Evolutionary conservation across 495 filamentous ascomycete species (phyloP), one percentile per base, ranked within the genome.

Genomic region (Neurospora sp.): DNA sequence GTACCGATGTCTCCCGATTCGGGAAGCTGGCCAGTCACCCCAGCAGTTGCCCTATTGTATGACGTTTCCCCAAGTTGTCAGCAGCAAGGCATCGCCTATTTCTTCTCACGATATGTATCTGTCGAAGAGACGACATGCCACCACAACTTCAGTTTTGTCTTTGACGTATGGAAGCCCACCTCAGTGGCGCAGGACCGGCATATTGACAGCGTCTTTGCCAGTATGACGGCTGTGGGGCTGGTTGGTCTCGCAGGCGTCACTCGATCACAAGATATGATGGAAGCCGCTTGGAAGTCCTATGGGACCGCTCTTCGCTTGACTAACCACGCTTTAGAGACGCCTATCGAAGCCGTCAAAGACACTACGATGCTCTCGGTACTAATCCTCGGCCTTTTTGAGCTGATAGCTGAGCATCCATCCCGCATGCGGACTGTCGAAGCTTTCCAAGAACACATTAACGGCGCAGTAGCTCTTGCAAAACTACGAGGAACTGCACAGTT

Each of bases 291-390:
- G 27, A 82, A 84, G 70, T 84, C 83, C 42, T 86, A 86, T 70
- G 83, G 84, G 20, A 79, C 81, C 6, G 84, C 84, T 37, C 75
- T 86, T 8, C 82, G 81, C 35, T 71, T 85, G 65, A 86, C 82
- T 7, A 90, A 87, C 70, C 77, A 82, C 27, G 89, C 90, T 17
- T 76, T 92, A 14, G 75, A 80, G 68, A 82, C 87, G 70, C 83
- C 85, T 4, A 79, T 78, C 10, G 85, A 90, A 48, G 88, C 87
- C 53, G 85, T 84, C 73, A 85, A 87, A 59, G 89, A 92, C 77
- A 83, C 83, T 69, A 90, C 89, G 4, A 84, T 92, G 73, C 86
- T 89, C 40, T 83, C 88, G 1, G 86, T 90, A 41, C 80, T 92
- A 31, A 83, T 90, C 41, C 81, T 92, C 44, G 85, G 85, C n/a